Base-by-base conservation (phyloP, 2,329 filamentous ascomycete genomes). In the Pestalotiopsis sp. region DNA sequence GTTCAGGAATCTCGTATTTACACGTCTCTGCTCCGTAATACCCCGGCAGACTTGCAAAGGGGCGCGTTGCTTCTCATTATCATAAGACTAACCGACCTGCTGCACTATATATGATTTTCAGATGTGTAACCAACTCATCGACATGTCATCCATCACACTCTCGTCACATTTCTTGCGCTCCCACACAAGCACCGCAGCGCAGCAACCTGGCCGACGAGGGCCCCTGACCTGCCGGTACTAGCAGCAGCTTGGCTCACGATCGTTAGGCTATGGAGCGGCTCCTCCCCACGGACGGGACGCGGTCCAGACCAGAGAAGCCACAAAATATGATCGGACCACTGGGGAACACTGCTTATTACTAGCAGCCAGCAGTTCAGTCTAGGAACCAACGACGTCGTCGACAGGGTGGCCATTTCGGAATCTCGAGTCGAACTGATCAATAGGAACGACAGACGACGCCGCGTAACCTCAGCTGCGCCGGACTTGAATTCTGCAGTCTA, bases 1-100 rank as follows among this genome's bases (percentile, higher is more conserved):
- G 64, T 66, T 66, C 52, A 41, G 64, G 64, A 60, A 59, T 60
- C 64, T 66, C 64, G 64, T 66, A 66, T 66, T 66, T 60, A 66
- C 52, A 60, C 58, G 41, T 66, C 64, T 66, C 56, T 66, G 52
- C 52, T 66, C 64, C 64, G 36, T 36, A 31, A 58, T 41, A 41
- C 56, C 64, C 64, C n/a, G 12, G 49, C 31, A 49, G 58, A 17
- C 64, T 14, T 60, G 56, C 39, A 60, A 20, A 66, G 64, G n/a
- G 39, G 64, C 31, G 64, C 56, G 36, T 60, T 66, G 25, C 36
- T 66, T 56, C 63, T 66, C 63, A 62, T 62, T 41, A 27, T 39
- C 25, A 62, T 62, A 52, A 52, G 45, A 52, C 45, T 52, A 20
- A 20, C 57, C 23, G 57, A 13, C 23, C 23, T 36, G 27, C 23